Percentiles rank a stretch among this genome's conserved stretches.
Conservation (phyloP, 768 basidiomycete species). For the Amanita subjunquillea region DNA sequence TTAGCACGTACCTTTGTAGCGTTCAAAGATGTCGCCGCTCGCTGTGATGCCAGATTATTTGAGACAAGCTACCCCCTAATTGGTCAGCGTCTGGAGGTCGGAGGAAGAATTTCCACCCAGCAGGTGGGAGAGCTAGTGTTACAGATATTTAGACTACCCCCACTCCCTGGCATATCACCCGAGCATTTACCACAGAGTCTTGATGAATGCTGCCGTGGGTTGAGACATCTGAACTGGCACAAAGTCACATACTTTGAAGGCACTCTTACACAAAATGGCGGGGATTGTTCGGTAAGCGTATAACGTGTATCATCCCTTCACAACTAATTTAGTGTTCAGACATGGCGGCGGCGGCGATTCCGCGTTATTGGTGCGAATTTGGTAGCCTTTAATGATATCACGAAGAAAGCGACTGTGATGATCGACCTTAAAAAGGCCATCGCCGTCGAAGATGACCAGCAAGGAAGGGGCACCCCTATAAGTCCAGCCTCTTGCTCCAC, state of each 20-base stretch:
- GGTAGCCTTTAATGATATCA: conserved; percentile 88
- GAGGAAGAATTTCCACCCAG: conserved; percentile 47
- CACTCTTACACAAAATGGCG: conserved; percentile 84
- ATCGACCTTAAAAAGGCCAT: conserved; percentile 84
- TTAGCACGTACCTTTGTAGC: conserved; percentile 81
- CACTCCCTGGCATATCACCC: conserved; percentile 71
- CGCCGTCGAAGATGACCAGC: conserved; percentile 68
- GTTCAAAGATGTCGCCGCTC: conserved; percentile 77
- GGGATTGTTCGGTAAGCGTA: conserved; percentile 75
- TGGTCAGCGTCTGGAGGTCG: conserved; percentile 55
- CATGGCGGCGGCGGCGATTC: conserved; percentile 75
- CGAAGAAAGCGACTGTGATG: conserved; percentile 82
- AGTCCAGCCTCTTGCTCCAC: conserved; percentile 34
- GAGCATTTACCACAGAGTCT: conserved; percentile 83
- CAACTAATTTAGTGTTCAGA: conserved; percentile 27
- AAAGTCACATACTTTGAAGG: conserved; percentile 93
- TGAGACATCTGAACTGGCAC: conserved; percentile 89
- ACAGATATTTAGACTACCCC: conserved; percentile 85
- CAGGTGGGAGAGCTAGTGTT: conserved; percentile 84
- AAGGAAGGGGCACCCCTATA: conserved; percentile 33
- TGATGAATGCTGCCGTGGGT: conserved; percentile 84
- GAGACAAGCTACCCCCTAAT: conserved; percentile 79
- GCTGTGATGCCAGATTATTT: conserved; percentile 78
- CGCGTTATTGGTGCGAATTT: conserved; percentile 80
- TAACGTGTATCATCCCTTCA: conserved; percentile 1